phyloP scores from a whole-genome alignment of 257 asterid species.

The Penstemon eatonii region DNA sequence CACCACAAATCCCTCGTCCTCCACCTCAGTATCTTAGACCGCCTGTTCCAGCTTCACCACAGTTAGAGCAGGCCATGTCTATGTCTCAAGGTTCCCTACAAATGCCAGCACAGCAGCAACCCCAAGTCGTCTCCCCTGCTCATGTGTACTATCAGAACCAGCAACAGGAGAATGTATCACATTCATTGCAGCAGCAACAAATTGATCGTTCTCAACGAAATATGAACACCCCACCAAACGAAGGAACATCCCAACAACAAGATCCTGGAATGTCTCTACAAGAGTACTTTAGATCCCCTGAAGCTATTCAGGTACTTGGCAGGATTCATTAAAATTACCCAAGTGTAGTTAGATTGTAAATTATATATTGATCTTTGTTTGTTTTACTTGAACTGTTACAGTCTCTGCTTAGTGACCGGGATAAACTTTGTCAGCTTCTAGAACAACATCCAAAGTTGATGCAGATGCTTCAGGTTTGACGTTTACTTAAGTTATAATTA shows the following conservation, averaged over 20 bases:
- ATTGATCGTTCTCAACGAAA: slow-evolving; percentile 35
- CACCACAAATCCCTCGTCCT: slow-evolving; percentile 88
- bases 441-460: slow-evolving; percentile 94
- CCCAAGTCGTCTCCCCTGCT: slow-evolving; percentile 42
- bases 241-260: slow-evolving; percentile 53
- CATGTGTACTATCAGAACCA: slow-evolving; percentile 51
- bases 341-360: not conserved
- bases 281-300: slow-evolving; percentile 63
- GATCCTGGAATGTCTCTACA: slow-evolving; percentile 63
- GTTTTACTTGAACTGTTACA: slow-evolving; percentile 35
- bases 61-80: slow-evolving; percentile 66
- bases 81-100: slow-evolving; percentile 52
- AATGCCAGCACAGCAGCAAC: slow-evolving; percentile 47
- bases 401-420: slow-evolving; percentile 87
- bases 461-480: slow-evolving; percentile 90
- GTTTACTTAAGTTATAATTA: not conserved
- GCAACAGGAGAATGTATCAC: slow-evolving; percentile 49
- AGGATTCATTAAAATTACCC: not conserved
- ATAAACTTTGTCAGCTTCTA: slow-evolving; percentile 87
- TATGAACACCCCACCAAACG: slow-evolving; percentile 40
- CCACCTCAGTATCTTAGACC: slow-evolving; percentile 82
- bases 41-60: slow-evolving; percentile 64
- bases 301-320: slow-evolving; percentile 61
- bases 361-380: slow-evolving; percentile 8
- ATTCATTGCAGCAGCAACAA: slow-evolving; percentile 45